Percentiles rank a stretch among this genome's conserved stretches.
Evolutionary conservation across 345 rosid genomes (phyloP).

Genomic region (Eucalyptus erythrocorys): DNA sequence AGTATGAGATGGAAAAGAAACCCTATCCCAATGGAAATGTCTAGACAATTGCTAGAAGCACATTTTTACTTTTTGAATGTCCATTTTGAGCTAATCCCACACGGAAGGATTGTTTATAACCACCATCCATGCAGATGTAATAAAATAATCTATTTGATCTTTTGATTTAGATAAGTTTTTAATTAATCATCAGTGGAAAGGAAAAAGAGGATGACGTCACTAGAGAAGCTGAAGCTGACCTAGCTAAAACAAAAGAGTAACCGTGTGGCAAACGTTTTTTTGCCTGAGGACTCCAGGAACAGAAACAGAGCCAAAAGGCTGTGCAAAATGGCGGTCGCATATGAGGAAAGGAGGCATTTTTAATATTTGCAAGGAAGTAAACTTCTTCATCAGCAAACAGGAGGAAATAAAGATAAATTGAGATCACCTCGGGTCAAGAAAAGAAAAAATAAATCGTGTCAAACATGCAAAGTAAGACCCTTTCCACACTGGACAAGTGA

Average conservation of each 20-base stretch:
- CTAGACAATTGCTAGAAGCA: not conserved
- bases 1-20: not conserved
- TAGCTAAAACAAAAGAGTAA: not conserved
- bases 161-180: no score
- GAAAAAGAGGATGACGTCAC: not conserved
- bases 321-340: not conserved
- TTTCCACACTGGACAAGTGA: not conserved
- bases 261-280: not conserved
- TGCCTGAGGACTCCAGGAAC: not conserved
- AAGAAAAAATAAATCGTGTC: not conserved
- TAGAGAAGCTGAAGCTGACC: not conserved
- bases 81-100: not conserved
- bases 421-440: not conserved
- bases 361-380: not conserved
- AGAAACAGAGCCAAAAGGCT: not conserved
- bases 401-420: not conserved
- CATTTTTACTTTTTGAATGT: not conserved
- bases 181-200: not conserved
- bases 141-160: not conserved
- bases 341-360: not conserved
- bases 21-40: not conserved
- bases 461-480: not conserved
- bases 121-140: not conserved
- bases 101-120: not conserved
- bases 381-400: not conserved